A percentile compares a stretch with the other conserved stretches of the same genome.
phyloP scores from a whole-genome alignment of 2,329 filamentous ascomycete species.

The Colletotrichum sp. region DNA sequence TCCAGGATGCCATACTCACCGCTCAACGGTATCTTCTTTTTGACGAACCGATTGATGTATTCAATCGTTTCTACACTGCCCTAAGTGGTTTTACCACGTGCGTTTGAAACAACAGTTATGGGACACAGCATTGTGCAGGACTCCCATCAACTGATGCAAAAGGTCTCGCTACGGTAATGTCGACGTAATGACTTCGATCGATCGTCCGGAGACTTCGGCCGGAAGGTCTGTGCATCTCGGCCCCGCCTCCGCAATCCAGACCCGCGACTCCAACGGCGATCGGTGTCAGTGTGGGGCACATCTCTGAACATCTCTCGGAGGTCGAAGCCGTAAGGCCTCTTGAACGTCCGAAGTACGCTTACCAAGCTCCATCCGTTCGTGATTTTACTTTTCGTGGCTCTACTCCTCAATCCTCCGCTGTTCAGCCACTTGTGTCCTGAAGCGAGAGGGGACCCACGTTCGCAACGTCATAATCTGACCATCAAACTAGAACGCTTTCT shows the following conservation, averaged over 20 bases:
- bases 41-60: not conserved
- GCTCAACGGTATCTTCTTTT: not conserved
- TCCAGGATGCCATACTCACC: not conserved
- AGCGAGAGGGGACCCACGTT: not conserved
- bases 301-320: not conserved
- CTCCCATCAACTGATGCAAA: not conserved
- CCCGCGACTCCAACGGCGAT: not conserved
- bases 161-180: not conserved
- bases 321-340: not conserved
- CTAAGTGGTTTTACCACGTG: not conserved
- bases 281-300: not conserved
- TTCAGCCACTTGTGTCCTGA: not conserved
- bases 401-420: not conserved
- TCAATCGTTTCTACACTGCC: not conserved
- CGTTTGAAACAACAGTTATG: not conserved
- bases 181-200: not conserved
- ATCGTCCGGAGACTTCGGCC: not conserved
- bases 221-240: not conserved
- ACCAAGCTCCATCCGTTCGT: not conserved
- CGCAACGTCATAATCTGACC: slow-evolving; percentile 5
- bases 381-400: not conserved
- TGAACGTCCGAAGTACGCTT: not conserved
- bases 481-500: not conserved
- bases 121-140: not conserved
- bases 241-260: not conserved